These are phyloP conservation scores for Hibiscus mutabilis DNA, from an alignment of 345 rosid species.

Conservation along the genomic window DNA sequence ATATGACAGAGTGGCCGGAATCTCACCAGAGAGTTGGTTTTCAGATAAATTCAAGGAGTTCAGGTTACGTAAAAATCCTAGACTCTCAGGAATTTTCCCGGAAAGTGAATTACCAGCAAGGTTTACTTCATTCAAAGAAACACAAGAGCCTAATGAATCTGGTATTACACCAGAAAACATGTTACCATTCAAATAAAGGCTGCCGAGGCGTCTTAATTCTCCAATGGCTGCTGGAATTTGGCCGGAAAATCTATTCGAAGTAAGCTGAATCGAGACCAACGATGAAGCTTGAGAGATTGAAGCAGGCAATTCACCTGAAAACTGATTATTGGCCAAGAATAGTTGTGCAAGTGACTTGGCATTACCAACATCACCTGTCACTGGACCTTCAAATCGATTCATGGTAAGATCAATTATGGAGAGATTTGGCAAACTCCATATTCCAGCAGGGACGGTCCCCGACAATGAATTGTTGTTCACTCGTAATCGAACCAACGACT, in stretches of 20 bases:
- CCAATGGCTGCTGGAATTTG: constrained; percentile 44
- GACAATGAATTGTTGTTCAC: constrained; percentile 61
- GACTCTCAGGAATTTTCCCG: constrained; percentile 52
- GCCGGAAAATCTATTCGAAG: constrained; percentile 51
- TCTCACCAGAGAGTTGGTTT: constrained; percentile 63
- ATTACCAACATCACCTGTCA: constrained; percentile 41
- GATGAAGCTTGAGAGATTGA: constrained; percentile 47
- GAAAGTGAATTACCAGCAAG: constrained; percentile 55
- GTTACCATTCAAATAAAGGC: constrained; percentile 43
- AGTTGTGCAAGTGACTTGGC: constrained; percentile 56
- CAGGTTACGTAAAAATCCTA: constrained; percentile 39
- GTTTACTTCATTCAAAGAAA: constrained; percentile 40
- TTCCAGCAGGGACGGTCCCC: constrained; percentile 48
- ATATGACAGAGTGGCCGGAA: constrained; percentile 45
- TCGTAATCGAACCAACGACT: constrained; percentile 49
- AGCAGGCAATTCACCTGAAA: constrained; percentile 57
- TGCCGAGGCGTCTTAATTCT: constrained; percentile 43
- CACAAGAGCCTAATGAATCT: constrained; percentile 46
- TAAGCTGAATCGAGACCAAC: constrained; percentile 42
- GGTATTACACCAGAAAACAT: constrained; percentile 56
- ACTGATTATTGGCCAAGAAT: constrained; percentile 39
- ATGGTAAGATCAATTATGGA: constrained; percentile 46
- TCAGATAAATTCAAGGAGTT: constrained; percentile 65
- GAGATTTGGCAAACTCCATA: constrained; percentile 74
- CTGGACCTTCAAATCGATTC: constrained; percentile 55